These are phyloP conservation scores for Candida sanyiensis DNA, from an alignment of 805 yeast species.

Conservation along the genomic window DNA sequence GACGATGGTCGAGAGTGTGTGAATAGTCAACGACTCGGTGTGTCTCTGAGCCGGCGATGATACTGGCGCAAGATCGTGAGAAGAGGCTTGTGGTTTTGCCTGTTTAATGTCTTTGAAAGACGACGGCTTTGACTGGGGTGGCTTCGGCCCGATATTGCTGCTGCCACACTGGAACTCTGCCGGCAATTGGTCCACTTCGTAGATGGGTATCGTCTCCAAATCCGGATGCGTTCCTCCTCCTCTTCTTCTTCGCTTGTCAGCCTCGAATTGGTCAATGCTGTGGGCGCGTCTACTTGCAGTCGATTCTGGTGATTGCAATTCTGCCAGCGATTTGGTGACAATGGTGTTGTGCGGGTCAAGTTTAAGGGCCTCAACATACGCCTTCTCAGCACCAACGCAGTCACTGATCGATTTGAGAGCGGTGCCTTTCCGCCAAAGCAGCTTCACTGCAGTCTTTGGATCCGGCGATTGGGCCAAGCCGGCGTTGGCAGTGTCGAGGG, in stretches of 20 bases:
- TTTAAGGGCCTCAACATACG: constrained; percentile 33
- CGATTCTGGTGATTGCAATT: constrained; percentile 19
- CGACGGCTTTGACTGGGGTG: neutral
- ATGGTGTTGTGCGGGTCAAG: constrained; percentile 38
- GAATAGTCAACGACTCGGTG: constrained; percentile 1
- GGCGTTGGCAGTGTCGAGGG: constrained; percentile 41
- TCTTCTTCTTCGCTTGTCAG: constrained; percentile 27
- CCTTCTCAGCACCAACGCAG: constrained; percentile 23
- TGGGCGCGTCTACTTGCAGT: constrained; percentile 38
- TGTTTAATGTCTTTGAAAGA: constrained; percentile 71
- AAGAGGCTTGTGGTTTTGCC: neutral
- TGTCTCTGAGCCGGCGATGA: neutral
- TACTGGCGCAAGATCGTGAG: neutral
- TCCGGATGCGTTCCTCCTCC: too few relatives aligned
- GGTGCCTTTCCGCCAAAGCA: constrained; percentile 45
- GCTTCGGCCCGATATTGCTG: neutral
- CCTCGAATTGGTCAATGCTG: constrained; percentile 37
- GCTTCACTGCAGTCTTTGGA: constrained; percentile 36
- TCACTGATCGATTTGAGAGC: constrained; percentile 32
- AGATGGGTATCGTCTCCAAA: constrained; percentile 29
- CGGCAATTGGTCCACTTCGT: constrained; percentile 42
- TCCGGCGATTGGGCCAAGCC: constrained; percentile 38
- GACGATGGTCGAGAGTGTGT: constrained; percentile 37
- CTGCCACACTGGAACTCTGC: constrained; percentile 22
- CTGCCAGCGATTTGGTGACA: constrained; percentile 30